phyloP scores from a whole-genome alignment of 2,329 filamentous ascomycete species.

The Colletotrichum sp. region DNA sequence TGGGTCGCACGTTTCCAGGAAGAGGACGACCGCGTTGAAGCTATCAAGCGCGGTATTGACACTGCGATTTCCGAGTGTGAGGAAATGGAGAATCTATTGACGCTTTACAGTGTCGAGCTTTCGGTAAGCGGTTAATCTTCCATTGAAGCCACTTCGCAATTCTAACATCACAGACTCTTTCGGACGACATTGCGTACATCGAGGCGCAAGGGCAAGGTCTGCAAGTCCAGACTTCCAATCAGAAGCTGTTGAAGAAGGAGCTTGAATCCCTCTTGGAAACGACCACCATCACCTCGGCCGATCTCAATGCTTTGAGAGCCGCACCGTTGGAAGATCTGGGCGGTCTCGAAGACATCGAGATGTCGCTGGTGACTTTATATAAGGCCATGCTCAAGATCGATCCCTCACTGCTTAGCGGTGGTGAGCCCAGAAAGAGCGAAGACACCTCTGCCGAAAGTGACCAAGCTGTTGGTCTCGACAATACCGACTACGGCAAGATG shows the following conservation, averaged over 20 bases:
- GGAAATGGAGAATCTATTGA: conserved; percentile 91
- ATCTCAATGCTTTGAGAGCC: conserved; percentile 75
- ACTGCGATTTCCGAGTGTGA: conserved; percentile 94
- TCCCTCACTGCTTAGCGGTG: conserved; percentile 68
- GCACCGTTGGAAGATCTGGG: conserved; percentile 74
- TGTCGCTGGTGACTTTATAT: conserved; percentile 79
- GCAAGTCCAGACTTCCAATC: conserved; percentile 96
- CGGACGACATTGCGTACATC: conserved; percentile 95
- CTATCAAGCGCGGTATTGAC: conserved; percentile 86
- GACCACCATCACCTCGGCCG: conserved; percentile 80
- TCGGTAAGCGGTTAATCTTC: conserved; percentile 64
- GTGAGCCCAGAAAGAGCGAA: conserved; percentile 52
- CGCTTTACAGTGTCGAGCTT: conserved; percentile 92
- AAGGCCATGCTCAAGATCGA: conserved; percentile 95
- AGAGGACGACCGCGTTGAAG: conserved; percentile 87
- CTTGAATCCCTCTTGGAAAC: conserved; percentile 88
- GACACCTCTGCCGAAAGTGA: conserved; percentile 51
- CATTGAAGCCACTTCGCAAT: neutral
- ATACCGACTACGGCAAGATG: conserved; percentile 86
- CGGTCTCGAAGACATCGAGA: conserved; percentile 80
- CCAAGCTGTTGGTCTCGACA: conserved; percentile 41
- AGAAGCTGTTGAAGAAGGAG: conserved; percentile 90
- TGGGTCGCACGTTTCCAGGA: conserved; percentile 87
- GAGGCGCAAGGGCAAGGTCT: conserved; percentile 96
- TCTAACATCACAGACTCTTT: conserved; percentile 72